A percentile compares a stretch with the other conserved stretches of the same genome.
These are phyloP conservation scores for Bruguiera parviflora DNA, from an alignment of 345 rosid genomes.

Conservation along the genomic window DNA sequence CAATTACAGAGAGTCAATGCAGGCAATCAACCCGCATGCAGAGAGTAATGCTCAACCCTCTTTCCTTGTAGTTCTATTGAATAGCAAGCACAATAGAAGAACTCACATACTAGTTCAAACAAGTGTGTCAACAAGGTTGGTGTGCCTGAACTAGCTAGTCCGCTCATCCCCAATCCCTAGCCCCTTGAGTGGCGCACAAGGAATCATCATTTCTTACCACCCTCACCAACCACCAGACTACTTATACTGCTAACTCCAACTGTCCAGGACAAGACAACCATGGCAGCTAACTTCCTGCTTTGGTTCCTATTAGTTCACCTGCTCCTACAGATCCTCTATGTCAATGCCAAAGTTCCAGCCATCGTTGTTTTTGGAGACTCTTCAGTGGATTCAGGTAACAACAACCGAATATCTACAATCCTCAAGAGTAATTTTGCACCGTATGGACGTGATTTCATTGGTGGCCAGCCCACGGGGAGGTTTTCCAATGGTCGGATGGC, in stretches of 20 bases:
- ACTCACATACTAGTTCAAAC: conserved; percentile 15
- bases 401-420: conserved; percentile 7
- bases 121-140: conserved; percentile 32
- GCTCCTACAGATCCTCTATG: conserved; percentile 29
- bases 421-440: conserved; percentile 9
- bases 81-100: background rate
- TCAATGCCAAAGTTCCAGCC: conserved; percentile 21
- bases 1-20: background rate
- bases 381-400: conserved; percentile 14
- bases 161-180: conserved; percentile 4
- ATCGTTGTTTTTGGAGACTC: conserved; percentile 14
- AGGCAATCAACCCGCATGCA: background rate
- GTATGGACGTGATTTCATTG: conserved; percentile 12
- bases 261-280: conserved; percentile 8
- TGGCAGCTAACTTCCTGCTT: conserved; percentile 26
- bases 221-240: conserved; percentile 26
- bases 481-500: conserved; percentile 14
- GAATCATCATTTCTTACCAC: conserved; percentile 28
- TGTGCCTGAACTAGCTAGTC: conserved; percentile 3
- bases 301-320: conserved; percentile 29
- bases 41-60: background rate
- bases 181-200: background rate
- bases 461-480: conserved; percentile 12
- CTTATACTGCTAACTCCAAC: background rate
- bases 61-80: too few species aligned